phyloP scores from a whole-genome alignment of 179 eudicot genomes.

The Silene coronaria region DNA sequence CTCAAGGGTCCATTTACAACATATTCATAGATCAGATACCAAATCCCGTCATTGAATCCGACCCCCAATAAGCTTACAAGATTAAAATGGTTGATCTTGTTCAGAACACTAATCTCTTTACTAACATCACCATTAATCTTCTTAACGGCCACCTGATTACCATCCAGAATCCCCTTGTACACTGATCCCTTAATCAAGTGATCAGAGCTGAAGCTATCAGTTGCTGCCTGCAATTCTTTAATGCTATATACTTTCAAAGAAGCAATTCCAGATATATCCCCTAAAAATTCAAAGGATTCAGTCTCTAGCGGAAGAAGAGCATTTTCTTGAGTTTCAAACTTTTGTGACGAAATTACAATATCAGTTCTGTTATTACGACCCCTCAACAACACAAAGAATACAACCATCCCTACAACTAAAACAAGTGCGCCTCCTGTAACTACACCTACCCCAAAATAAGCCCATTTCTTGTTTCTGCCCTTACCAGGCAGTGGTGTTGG shows the following conservation, averaged over 20 bases:
- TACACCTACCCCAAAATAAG: conserved; percentile 36
- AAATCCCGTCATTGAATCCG: conserved; percentile 33
- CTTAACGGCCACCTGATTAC: conserved; percentile 45
- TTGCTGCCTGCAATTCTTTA: conserved; percentile 47
- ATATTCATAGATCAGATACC: conserved; percentile 53
- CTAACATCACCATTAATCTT: conserved; percentile 35
- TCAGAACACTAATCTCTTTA: conserved; percentile 44
- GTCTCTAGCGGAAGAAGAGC: conserved; percentile 1
- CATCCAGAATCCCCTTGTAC: conserved; percentile 40
- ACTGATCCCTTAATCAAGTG: conserved; percentile 43
- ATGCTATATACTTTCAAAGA: conserved; percentile 41
- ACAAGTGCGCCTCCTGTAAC: conserved; percentile 32
- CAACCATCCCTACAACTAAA: conserved; percentile 8
- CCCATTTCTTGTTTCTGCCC: conserved; percentile 42
- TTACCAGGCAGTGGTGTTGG: conserved; percentile 16
- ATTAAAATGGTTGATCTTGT: conserved; percentile 60
- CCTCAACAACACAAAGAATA: conserved; percentile 14
- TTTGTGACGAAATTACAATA: conserved; percentile 12
- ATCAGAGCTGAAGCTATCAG: conserved; percentile 39
- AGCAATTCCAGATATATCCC: conserved; percentile 38
- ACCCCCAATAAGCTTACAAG: conserved; percentile 48
- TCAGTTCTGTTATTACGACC: conserved; percentile 14
- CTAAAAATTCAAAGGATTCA: conserved; percentile 26
- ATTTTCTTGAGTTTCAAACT: conserved; percentile 24
- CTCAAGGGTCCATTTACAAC: conserved; percentile 48